phyloP scores from a whole-genome alignment of 2,329 filamentous ascomycete species.

The Penicillium sp. region DNA sequence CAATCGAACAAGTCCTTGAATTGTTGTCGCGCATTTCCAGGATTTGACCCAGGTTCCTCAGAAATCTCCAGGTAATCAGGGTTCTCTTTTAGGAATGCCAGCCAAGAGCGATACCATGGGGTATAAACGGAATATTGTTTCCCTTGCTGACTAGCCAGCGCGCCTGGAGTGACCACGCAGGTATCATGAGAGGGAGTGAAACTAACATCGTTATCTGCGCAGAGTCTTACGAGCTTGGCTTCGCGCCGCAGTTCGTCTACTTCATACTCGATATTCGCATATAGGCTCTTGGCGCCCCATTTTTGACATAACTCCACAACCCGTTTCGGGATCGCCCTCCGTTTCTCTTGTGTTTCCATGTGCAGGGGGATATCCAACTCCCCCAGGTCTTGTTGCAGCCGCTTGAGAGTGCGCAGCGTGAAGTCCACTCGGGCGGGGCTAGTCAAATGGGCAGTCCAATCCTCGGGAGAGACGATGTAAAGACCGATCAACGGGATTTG shows the following conservation, averaged over 20 bases:
- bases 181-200: conserved; percentile 77
- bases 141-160: conserved; percentile 63
- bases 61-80: conserved; percentile 63
- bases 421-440: conserved; percentile 76
- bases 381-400: conserved; percentile 64
- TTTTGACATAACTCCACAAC: conserved; percentile 64
- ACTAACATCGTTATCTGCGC: conserved; percentile 61
- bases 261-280: conserved; percentile 85
- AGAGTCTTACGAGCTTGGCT: conserved; percentile 59
- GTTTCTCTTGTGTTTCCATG: conserved; percentile 66
- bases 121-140: conserved; percentile 81
- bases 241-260: conserved; percentile 85
- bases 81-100: conserved; percentile 68
- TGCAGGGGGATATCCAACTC: conserved; percentile 74
- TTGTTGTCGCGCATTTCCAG: conserved; percentile 44
- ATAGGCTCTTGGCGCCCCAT: conserved; percentile 74
- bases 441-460: conserved; percentile 76
- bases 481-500: conserved; percentile 70
- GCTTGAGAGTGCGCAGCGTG: conserved; percentile 66
- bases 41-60: conserved; percentile 58
- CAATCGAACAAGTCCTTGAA: conserved; percentile 59
- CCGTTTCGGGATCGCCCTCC: conserved; percentile 59
- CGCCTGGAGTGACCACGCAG: conserved; percentile 74
- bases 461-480: conserved; percentile 78
- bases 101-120: conserved; percentile 78